Evolutionary conservation across 225 moss, liverwort and hornwort genomes (phyloP).

Genomic region (Straminergon stramineum): DNA sequence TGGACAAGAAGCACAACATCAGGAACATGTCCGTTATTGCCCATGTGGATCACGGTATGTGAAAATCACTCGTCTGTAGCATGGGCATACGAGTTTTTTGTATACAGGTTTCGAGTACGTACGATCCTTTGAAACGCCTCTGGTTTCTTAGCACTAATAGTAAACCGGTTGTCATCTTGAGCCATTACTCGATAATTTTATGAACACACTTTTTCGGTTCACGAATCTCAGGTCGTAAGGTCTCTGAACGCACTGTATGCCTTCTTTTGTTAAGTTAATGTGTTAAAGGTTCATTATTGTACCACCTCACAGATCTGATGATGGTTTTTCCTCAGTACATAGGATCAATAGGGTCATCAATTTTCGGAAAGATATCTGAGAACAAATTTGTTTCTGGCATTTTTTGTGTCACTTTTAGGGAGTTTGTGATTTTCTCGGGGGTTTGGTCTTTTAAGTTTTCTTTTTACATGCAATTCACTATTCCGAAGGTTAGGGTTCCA

Average conservation of each 20-base stretch:
- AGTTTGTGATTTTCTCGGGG: background rate
- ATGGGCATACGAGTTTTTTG: background rate
- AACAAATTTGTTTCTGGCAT: no score
- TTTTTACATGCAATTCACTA: no score
- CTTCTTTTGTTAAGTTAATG: no score
- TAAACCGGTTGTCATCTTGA: no score
- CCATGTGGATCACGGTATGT: constrained; percentile 47
- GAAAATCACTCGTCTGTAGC: background rate
- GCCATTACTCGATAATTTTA: no score
- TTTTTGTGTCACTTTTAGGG: background rate
- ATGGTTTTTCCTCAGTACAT: background rate
- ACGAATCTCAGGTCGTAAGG: background rate
- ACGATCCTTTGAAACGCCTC: background rate
- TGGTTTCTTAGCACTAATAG: background rate
- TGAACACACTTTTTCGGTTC: background rate
- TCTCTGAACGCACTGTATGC: background rate
- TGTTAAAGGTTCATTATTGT: no score
- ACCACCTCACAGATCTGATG: background rate
- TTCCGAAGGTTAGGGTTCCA: background rate
- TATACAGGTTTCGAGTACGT: background rate
- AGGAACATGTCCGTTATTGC: constrained; percentile 58
- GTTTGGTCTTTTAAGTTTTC: no score
- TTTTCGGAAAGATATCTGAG: background rate
- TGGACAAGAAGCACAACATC: constrained; percentile 60
- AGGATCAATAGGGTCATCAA: no score